Conservation (phyloP, 1,139 yeast genomes). For the Kodamaea plutei region DNA sequence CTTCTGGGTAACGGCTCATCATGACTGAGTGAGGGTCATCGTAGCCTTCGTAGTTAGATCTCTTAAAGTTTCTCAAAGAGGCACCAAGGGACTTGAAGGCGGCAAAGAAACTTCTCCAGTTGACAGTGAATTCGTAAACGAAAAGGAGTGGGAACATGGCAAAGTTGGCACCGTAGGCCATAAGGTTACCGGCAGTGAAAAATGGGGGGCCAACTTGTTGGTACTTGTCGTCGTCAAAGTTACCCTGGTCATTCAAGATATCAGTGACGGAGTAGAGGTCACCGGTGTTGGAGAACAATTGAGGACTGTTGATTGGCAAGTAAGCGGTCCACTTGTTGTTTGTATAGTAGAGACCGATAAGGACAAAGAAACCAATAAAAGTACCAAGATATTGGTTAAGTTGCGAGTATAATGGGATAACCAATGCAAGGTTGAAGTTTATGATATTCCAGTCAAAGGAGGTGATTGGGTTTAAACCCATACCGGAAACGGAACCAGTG, state of each 20-base stretch:
- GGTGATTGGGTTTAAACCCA: slow-evolving; percentile 18
- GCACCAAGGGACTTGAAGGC: slow-evolving; percentile 10
- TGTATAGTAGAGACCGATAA: slow-evolving; percentile 14
- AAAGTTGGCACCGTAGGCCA: slow-evolving; percentile 22
- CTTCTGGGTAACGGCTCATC: slow-evolving; percentile 15
- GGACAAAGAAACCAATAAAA: slow-evolving; percentile 11
- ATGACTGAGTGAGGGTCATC: slow-evolving; percentile 13
- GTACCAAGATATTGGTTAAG: slow-evolving; percentile 13
- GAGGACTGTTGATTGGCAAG: slow-evolving; percentile 14
- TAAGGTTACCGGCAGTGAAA: slow-evolving; percentile 29
- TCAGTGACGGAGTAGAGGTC: slow-evolving; percentile 10
- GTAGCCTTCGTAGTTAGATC: slow-evolving; percentile 10
- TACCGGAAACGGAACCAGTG: slow-evolving; percentile 14
- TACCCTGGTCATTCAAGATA: slow-evolving; percentile 10
- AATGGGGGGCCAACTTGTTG: slow-evolving; percentile 36
- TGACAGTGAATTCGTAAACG: slow-evolving; percentile 7
- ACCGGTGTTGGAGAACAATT: slow-evolving; percentile 14
- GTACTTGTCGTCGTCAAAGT: slow-evolving; percentile 15
- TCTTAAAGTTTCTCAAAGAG: slow-evolving; percentile 4
- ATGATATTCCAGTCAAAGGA: slow-evolving; percentile 18
- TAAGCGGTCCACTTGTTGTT: slow-evolving; percentile 15
- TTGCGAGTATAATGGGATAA: slow-evolving; percentile 13
- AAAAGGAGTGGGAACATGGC: slow-evolving; percentile 42
- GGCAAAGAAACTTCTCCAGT: slow-evolving; percentile 7
- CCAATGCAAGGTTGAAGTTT: slow-evolving; percentile 8